Evolutionary conservation across 352 stramenopile species (phyloP).

Genomic region (Elongisporangium undulatum): DNA sequence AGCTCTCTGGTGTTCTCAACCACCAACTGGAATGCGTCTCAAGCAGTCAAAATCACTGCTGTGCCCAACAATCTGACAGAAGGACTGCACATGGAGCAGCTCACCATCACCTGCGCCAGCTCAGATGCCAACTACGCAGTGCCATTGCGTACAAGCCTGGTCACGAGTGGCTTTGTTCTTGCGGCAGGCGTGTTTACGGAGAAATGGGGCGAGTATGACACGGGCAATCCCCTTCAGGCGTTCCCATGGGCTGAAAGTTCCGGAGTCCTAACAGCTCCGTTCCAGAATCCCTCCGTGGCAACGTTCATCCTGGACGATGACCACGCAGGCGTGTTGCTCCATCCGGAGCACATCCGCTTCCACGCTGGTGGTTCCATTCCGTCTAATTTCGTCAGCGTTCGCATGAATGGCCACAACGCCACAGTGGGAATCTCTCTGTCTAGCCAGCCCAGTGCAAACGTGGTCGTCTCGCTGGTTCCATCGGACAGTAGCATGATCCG

Average conservation of each 20-base stretch:
- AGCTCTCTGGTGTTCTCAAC: slow-evolving; percentile 20
- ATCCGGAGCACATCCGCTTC: slow-evolving; percentile 32
- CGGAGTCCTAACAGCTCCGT: slow-evolving; percentile 49
- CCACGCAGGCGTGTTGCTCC: slow-evolving; percentile 26
- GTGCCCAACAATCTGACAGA: slow-evolving; percentile 30
- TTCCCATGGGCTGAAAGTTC: slow-evolving; percentile 40
- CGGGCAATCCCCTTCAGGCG: slow-evolving; percentile 40
- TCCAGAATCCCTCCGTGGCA: slow-evolving; percentile 10
- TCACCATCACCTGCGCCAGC: slow-evolving; percentile 31
- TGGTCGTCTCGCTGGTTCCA: slow-evolving; percentile 29
- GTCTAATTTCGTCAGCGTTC: slow-evolving; percentile 31
- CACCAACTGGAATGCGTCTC: slow-evolving; percentile 29
- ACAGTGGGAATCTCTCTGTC: slow-evolving; percentile 27
- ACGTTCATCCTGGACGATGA: slow-evolving; percentile 55
- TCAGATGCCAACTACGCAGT: slow-evolving; percentile 32
- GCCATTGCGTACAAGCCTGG: slow-evolving; percentile 18
- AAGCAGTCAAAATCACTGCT: slow-evolving; percentile 26
- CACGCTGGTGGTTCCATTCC: slow-evolving; percentile 14
- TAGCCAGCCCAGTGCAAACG: slow-evolving; percentile 32
- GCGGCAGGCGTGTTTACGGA: slow-evolving; percentile 45
- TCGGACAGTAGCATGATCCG: slow-evolving; percentile 16
- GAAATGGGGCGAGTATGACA: slow-evolving; percentile 39
- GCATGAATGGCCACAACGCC: slow-evolving; percentile 36
- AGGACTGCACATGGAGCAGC: slow-evolving; percentile 24
- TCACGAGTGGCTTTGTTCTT: slow-evolving; percentile 27